phyloP scores from a whole-genome alignment of 2,329 filamentous ascomycete species.

The Bipolaris oryzae region DNA sequence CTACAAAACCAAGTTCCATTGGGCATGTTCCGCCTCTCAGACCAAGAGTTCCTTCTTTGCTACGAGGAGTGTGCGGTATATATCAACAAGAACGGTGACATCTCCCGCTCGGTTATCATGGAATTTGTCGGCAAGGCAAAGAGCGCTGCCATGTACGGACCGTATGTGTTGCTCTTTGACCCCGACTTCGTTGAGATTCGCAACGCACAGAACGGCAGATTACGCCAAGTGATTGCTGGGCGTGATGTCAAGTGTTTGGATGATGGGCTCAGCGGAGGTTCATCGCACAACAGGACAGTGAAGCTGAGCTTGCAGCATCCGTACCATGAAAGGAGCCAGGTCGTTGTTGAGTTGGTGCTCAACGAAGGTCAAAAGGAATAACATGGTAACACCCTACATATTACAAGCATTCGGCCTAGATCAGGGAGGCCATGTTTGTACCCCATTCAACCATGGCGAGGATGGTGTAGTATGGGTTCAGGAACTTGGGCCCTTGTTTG shows the following conservation, averaged over 20 bases:
- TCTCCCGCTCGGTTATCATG: slow-evolving; percentile 93
- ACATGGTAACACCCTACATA: background rate
- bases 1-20: slow-evolving; percentile 84
- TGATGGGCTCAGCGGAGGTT: slow-evolving; percentile 58
- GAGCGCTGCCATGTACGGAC: slow-evolving; percentile 84
- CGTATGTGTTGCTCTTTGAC: slow-evolving; percentile 92
- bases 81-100: slow-evolving; percentile 96
- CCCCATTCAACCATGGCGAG: too few species aligned
- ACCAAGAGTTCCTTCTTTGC: slow-evolving; percentile 78
- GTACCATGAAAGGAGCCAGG: slow-evolving; percentile 79
- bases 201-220: slow-evolving; percentile 91
- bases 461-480: background rate
- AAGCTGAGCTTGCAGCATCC: slow-evolving; percentile 97
- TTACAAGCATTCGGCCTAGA: too few species aligned
- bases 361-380: slow-evolving; percentile 79
- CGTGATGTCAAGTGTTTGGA: slow-evolving; percentile 89
- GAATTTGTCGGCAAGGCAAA: slow-evolving; percentile 96
- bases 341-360: slow-evolving; percentile 88
- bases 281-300: slow-evolving; percentile 68
- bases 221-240: slow-evolving; percentile 93
- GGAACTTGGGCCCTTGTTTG: background rate
- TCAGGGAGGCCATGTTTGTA: too few species aligned
- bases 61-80: slow-evolving; percentile 98
- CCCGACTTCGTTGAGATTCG: slow-evolving; percentile 96
- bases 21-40: slow-evolving; percentile 94